These are phyloP conservation scores for Salix viminalis DNA, from an alignment of 345 rosid species.

Conservation along the genomic window DNA sequence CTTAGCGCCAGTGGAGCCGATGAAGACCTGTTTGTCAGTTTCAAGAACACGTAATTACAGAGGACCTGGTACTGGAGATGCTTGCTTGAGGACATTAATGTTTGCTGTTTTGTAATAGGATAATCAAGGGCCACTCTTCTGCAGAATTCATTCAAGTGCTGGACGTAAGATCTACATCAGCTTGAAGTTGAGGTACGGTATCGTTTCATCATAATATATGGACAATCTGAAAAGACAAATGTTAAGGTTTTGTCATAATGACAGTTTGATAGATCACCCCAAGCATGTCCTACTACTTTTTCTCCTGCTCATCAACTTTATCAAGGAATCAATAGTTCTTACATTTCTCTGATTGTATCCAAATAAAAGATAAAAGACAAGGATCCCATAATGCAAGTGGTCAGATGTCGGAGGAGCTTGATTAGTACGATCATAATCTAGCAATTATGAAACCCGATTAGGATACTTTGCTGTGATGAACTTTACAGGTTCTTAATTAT, in stretches of 20 bases:
- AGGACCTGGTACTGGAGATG: constrained; percentile 15
- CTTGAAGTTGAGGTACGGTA: constrained; percentile 14
- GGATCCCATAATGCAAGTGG: constrained; percentile 31
- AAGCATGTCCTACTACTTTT: constrained; percentile 57
- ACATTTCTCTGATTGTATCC: constrained; percentile 42
- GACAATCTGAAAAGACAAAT: constrained; percentile 95
- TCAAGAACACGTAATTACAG: not conserved
- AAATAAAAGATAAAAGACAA: constrained; percentile 46
- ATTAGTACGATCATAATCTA: constrained; percentile 14
- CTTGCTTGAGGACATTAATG: not conserved
- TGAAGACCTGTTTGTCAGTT: constrained; percentile 2
- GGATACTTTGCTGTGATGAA: not conserved
- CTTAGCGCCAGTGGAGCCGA: not conserved
- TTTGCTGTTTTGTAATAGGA: not conserved
- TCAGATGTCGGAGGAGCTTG: constrained; percentile 25
- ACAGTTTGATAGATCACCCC: constrained; percentile 40
- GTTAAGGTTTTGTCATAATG: constrained; percentile 90
- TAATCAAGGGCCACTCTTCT: not conserved
- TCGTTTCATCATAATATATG: constrained; percentile 28
- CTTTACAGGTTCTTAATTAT: not conserved
- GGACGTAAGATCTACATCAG: constrained; percentile 1
- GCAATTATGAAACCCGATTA: constrained; percentile 14
- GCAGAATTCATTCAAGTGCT: not conserved
- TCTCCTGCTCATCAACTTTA: constrained; percentile 35
- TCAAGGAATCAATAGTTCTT: constrained; percentile 33